phyloP scores from a whole-genome alignment of 257 asterid species.

The Penstemon barbatus region DNA sequence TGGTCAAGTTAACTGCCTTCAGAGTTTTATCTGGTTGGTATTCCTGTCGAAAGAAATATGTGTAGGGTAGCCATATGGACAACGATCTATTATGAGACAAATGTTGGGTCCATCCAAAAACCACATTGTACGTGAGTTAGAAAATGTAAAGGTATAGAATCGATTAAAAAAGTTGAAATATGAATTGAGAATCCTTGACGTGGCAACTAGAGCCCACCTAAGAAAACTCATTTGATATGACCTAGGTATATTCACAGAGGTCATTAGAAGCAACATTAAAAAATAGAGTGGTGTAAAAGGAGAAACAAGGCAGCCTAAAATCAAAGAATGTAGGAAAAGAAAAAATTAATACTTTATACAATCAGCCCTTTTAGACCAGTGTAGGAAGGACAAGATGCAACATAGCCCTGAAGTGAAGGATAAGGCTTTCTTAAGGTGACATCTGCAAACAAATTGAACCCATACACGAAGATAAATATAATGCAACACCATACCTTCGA shows the following conservation, averaged over 20 bases:
- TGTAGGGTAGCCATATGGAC: conserved; percentile 1
- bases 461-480: conserved; percentile 14
- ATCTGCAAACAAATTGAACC: conserved; percentile 20
- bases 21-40: neutral
- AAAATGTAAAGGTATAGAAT: neutral
- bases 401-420: conserved; percentile 4
- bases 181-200: no score
- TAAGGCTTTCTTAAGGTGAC: neutral
- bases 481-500: conserved; percentile 55
- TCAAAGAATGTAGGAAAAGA: neutral
- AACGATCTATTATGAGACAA: neutral
- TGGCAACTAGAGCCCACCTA: neutral
- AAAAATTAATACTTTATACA: neutral
- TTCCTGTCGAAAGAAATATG: neutral
- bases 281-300: neutral
- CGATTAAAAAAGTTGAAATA: no score
- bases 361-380: neutral
- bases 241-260: conserved; percentile 1
- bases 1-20: neutral
- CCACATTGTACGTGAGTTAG: neutral
- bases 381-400: conserved; percentile 11
- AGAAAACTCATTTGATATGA: neutral
- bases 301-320: neutral
- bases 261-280: neutral
- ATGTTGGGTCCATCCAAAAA: conserved; percentile 2